Base-by-base conservation (phyloP, 202 grass and related monocot genomes). In the Brachypodium distachyon region DNA sequence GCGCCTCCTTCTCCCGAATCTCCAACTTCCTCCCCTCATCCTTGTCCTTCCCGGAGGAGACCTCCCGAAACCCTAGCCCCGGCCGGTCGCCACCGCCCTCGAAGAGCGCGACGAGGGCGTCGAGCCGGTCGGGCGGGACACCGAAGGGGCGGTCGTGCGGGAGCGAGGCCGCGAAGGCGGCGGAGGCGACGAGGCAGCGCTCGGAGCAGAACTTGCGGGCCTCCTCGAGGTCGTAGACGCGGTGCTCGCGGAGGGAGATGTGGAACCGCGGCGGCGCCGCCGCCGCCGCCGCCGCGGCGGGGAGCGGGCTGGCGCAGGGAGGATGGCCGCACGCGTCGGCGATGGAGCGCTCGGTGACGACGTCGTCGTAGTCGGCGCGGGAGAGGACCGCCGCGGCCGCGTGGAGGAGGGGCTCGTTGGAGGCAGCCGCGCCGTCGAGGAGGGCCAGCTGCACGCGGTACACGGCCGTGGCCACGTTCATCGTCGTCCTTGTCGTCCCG, bases 161-260 rank as follows among this genome's bases (percentile, higher is more conserved):
- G 37, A 99, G 77, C 13, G 73, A 78, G 0, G 85, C 84, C 0
- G 85, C 72, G 47, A 87, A 83, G 1, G 96, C 87, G 8, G 83
- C 53, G 43, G 89, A 92, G 3, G 82, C 51, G 33, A 99, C 71
- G 70, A 95, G 77, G 70, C 96, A 99, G 0, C 34, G 51, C 23
- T 88, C 79, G 47, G 92, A 95, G 85, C 92, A 99, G 92, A 92
- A 99, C 56, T 66, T 90, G 78, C 79, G 66, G 3, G 77, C 83
- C 85, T 99, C 91, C 80, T 90, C 82, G 33, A 95, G 85, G 91
- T 95, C 96, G 74, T 95, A 99, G 41, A 95, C 92, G 64, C 80
- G 85, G 89, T 99, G 96, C 91, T 99, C 89, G 38, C 85, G 73
- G 19, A 99, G 85, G 8, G 91, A 83, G 53, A 99, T 85, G 66